These are phyloP conservation scores for Adansonia rubrostipa DNA, from an alignment of 441 rosid species.

Conservation along the genomic window DNA sequence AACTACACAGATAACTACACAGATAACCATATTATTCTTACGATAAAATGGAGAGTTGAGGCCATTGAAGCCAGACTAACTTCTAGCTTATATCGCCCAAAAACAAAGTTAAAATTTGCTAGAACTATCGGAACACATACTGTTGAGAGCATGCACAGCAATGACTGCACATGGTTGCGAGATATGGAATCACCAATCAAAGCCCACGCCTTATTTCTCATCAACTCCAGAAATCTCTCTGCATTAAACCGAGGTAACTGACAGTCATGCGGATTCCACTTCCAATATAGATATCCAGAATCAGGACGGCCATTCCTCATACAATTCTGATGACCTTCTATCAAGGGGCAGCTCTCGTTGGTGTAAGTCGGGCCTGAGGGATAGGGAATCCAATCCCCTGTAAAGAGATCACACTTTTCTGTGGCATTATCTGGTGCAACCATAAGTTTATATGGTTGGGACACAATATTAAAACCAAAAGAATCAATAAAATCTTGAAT, in stretches of 20 bases:
- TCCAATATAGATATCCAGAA: slow-evolving; percentile 78
- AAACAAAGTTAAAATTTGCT: background rate
- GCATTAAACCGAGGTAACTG: slow-evolving; percentile 71
- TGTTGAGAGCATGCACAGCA: slow-evolving; percentile 78
- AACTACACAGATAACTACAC: background rate
- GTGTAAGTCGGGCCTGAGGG: slow-evolving; percentile 76
- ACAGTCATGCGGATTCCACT: slow-evolving; percentile 80
- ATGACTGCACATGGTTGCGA: slow-evolving; percentile 87
- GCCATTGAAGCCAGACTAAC: background rate
- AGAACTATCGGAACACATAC: slow-evolving; percentile 40
- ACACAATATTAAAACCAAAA: slow-evolving; percentile 10
- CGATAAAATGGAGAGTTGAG: background rate
- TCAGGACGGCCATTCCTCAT: slow-evolving; percentile 86
- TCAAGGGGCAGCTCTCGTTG: slow-evolving; percentile 64
- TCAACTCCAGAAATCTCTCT: slow-evolving; percentile 61
- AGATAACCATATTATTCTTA: background rate
- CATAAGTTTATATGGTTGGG: background rate
- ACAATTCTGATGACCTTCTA: slow-evolving; percentile 88
- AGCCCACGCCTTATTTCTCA: slow-evolving; percentile 84
- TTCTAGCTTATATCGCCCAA: background rate
- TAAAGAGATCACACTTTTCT: slow-evolving; percentile 72
- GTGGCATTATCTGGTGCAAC: slow-evolving; percentile 32
- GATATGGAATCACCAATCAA: slow-evolving; percentile 91
- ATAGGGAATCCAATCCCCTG: slow-evolving; percentile 82
- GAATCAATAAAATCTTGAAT: background rate